These are phyloP conservation scores for Lodderomyces orthopsilosis DNA, from an alignment of 1,139 yeast species.

Conservation along the genomic window DNA sequence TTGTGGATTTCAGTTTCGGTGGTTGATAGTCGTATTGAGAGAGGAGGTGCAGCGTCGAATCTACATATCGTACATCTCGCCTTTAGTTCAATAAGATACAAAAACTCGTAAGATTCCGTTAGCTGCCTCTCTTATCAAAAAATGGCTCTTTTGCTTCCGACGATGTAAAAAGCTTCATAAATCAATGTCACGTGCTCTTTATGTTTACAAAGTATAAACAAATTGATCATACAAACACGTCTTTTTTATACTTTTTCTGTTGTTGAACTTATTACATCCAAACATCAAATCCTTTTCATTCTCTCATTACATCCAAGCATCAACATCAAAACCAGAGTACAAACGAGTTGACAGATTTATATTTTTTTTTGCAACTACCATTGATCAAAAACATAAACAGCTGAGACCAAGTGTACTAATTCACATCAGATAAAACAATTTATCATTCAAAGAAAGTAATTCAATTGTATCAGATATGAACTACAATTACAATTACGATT, in stretches of 20 bases:
- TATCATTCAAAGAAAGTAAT: not conserved
- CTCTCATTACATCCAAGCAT: not conserved
- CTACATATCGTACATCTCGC: too few species aligned
- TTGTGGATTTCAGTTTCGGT: too few species aligned
- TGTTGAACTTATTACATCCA: conserved; percentile 5
- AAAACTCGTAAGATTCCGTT: too few species aligned
- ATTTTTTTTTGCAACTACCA: conserved; percentile 7
- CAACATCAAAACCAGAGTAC: conserved; percentile 1
- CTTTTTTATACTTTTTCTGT: not conserved
- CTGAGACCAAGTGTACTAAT: too few species aligned
- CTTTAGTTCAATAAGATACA: too few species aligned
- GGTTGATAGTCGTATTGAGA: too few species aligned
- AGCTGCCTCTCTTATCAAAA: too few species aligned
- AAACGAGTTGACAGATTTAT: not conserved
- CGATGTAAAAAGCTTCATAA: too few species aligned
- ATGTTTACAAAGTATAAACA: not conserved
- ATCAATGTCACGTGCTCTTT: conserved; percentile 2
- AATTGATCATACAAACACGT: too few species aligned
- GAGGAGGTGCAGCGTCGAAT: too few species aligned
- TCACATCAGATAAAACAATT: not conserved
- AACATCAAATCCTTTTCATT: conserved; percentile 7
- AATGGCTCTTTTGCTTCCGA: too few species aligned
- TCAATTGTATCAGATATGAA: conserved; percentile 3
- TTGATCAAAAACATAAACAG: not conserved
- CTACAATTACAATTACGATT: conserved; percentile 6